These are phyloP conservation scores for Candida neerlandica DNA, from an alignment of 1,139 yeast genomes.

Conservation along the genomic window DNA sequence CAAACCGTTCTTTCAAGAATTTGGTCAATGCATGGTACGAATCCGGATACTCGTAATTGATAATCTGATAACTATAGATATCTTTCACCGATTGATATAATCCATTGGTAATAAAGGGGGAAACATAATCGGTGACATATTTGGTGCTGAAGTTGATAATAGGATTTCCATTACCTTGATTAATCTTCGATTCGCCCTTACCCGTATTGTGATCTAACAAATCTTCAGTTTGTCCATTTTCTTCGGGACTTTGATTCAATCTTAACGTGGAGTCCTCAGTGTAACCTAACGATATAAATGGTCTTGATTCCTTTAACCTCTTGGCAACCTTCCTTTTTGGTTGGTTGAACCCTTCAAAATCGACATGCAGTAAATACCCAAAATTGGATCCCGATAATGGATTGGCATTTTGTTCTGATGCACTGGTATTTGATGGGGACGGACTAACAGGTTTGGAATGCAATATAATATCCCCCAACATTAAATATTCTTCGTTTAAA, in stretches of 20 bases:
- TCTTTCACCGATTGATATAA: constrained; percentile 66
- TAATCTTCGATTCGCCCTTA: constrained; percentile 1
- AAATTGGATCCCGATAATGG: constrained; percentile 20
- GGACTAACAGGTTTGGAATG: constrained; percentile 58
- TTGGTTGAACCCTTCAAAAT: constrained; percentile 16
- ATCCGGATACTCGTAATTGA: constrained; percentile 66
- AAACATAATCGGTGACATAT: constrained; percentile 34
- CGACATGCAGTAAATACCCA: constrained; percentile 12
- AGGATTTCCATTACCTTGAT: constrained; percentile 10
- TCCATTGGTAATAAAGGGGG: constrained; percentile 62
- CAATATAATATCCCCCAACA: constrained; percentile 57
- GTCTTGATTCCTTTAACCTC: constrained; percentile 36
- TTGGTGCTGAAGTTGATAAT: constrained; percentile 12
- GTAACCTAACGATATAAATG: constrained; percentile 47
- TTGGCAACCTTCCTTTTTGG: constrained; percentile 19
- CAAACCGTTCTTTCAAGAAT: constrained; percentile 57
- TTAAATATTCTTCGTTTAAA: constrained; percentile 58
- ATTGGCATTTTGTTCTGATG: constrained; percentile 24
- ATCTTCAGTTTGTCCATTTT: constrained; percentile 17
- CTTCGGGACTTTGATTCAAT: constrained; percentile 15
- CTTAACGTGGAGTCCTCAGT: constrained; percentile 17
- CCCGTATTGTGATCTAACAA: constrained; percentile 18
- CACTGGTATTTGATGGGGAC: constrained; percentile 36
- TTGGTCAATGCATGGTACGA: constrained; percentile 65
- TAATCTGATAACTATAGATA: constrained; percentile 56